Conservation (phyloP, 495 filamentous ascomycete genomes). For the Endocarpon pusillum region DNA sequence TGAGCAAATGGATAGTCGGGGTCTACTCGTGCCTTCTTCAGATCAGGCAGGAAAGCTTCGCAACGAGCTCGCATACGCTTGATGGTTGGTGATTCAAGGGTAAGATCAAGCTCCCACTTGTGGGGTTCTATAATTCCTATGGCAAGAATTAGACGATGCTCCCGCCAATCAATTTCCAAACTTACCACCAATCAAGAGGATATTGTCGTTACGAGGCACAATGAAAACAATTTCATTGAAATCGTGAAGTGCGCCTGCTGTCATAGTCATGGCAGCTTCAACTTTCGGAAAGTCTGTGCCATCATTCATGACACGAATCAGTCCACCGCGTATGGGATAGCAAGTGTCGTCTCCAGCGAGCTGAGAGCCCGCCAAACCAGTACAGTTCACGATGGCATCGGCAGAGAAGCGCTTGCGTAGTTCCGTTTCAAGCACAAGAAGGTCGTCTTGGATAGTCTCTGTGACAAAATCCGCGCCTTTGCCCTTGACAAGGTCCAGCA, state of each 20-base stretch:
- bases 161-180: no score
- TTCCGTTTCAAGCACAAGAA: conserved; percentile 21
- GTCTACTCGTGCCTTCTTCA: conserved; percentile 27
- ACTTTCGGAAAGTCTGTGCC: conserved; percentile 30
- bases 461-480: conserved; percentile 30
- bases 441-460: conserved; percentile 21
- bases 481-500: conserved; percentile 23
- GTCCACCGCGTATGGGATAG: conserved; percentile 28
- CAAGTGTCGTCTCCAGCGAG: conserved; percentile 21
- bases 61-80: conserved; percentile 27
- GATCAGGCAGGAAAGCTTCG: conserved; percentile 24
- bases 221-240: conserved; percentile 30
- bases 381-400: conserved; percentile 31
- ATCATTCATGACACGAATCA: conserved; percentile 34
- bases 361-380: conserved; percentile 21
- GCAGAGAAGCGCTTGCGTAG: conserved; percentile 20
- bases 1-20: conserved; percentile 28
- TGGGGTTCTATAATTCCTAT: conserved; percentile 23
- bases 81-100: conserved; percentile 23
- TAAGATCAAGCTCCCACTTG: conserved; percentile 24
- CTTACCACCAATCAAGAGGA: conserved; percentile 29
- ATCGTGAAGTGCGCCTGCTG: conserved; percentile 18
- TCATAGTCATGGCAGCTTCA: conserved; percentile 22
- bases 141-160: no score
- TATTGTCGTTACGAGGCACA: conserved; percentile 34